Evolutionary conservation across 352 stramenopile genomes (phyloP).

Genomic region (Phytopythium helicoides): DNA sequence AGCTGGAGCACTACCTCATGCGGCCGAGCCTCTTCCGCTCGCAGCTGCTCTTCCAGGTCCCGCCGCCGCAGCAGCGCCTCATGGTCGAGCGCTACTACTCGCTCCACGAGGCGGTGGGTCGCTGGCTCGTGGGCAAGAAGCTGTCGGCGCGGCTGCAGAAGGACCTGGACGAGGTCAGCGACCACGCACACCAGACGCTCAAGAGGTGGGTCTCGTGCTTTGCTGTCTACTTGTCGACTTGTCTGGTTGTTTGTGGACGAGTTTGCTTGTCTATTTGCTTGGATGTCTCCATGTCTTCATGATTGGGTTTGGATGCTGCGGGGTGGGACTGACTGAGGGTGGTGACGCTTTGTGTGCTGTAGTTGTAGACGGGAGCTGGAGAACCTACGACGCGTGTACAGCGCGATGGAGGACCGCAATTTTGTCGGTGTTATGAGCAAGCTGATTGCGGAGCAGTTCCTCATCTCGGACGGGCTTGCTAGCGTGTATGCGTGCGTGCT

Average conservation of each 20-base stretch:
- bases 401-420: constrained; percentile 71
- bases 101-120: constrained; percentile 62
- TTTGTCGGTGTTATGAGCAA: constrained; percentile 58
- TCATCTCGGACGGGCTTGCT: constrained; percentile 68
- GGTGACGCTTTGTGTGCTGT: not conserved
- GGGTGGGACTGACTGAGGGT: too few relatives aligned
- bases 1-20: constrained; percentile 81
- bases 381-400: constrained; percentile 76
- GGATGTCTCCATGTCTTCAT: too few relatives aligned
- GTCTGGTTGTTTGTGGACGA: constrained; percentile 67
- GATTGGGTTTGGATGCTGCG: too few relatives aligned
- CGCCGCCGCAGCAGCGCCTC: constrained; percentile 69
- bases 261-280: too few relatives aligned
- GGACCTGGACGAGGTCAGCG: constrained; percentile 83
- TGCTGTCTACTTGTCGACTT: not conserved
- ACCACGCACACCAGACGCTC: constrained; percentile 56
- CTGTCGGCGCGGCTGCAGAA: constrained; percentile 81
- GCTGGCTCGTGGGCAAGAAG: constrained; percentile 79
- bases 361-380: constrained; percentile 77
- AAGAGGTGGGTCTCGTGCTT: constrained; percentile 28
- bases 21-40: constrained; percentile 77
- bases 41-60: constrained; percentile 82
- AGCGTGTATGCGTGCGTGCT: constrained; percentile 80
- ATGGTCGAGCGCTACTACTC: constrained; percentile 84
- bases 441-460: constrained; percentile 54